Evolutionary conservation across 768 basidiomycete genomes (phyloP).

Genomic region (Termitomyces sp.): DNA sequence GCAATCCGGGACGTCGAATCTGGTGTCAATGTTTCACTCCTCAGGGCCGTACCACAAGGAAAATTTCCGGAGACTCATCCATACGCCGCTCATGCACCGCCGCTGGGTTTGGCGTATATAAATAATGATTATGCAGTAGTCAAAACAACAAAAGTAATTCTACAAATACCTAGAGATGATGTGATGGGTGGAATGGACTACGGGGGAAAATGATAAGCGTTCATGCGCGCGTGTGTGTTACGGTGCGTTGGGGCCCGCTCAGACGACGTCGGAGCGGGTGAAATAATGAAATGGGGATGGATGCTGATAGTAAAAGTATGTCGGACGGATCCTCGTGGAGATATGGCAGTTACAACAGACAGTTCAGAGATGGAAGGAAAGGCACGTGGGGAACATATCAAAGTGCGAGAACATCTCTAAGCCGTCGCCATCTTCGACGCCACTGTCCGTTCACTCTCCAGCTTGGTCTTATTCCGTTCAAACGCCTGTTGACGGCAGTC

Average conservation of each 20-base stretch:
- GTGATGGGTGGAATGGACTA: background rate
- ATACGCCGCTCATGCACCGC: background rate
- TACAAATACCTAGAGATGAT: conserved; percentile 11
- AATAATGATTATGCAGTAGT: conserved; percentile 10
- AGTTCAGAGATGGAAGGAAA: conserved; percentile 7
- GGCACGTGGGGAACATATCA: conserved; percentile 1
- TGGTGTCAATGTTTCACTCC: background rate
- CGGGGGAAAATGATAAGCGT: conserved; percentile 5
- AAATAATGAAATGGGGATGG: conserved; percentile 1
- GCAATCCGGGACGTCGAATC: background rate
- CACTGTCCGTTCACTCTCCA: conserved; percentile 85
- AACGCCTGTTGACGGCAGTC: conserved; percentile 87
- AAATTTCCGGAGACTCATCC: background rate
- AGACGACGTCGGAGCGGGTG: conserved; percentile 1
- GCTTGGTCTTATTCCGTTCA: conserved; percentile 79
- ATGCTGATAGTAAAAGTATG: background rate
- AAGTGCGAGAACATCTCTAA: conserved; percentile 25
- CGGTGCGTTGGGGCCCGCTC: too few relatives aligned
- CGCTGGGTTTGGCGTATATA: background rate
- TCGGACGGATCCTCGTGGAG: background rate
- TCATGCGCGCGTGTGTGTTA: background rate
- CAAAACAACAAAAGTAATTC: conserved; percentile 10
- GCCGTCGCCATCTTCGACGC: conserved; percentile 83
- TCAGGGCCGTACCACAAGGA: background rate
- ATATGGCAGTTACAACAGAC: conserved; percentile 8